Evolutionary conservation across 2,329 filamentous ascomycete genomes (phyloP), one percentile per base, ranked within the genome.

Genomic region (Didymella exigua): DNA sequence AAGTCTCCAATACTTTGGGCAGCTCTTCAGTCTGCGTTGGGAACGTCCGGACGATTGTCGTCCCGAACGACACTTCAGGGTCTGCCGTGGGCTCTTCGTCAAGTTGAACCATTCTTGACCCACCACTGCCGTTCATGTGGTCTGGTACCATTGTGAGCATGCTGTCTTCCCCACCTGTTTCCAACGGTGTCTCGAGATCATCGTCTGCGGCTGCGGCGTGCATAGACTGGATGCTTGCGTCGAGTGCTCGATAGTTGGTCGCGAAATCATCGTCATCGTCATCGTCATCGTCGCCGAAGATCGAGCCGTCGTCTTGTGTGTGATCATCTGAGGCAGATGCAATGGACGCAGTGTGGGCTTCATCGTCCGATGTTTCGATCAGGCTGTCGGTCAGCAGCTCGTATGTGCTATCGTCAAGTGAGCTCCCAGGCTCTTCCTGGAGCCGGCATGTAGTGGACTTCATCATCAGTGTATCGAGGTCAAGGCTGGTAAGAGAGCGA

Each of bases 341-440:
- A 27, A 76, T 62, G 8, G 73, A 75, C 34, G 68, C 71, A 19
- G 74, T 75, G 18, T 72, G 68, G 38, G 65, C 71, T 51, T 75
- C 72, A 51, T 76, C 73, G 59, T 75, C 72, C 2, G 73, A 75
- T 8, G 63, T 58, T 24, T 69, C 67, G 58, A 65, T 64, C 24
- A 69, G 49, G 40, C 66, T 67, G 26, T 71, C 70, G 41, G 65
- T 62, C 33, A 75, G 66, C 21, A 64, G 54, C 47, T 73, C 72
- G 61, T 73, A 75, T n/a, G 64, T 63, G 62, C 71, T 75, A 21
- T 74, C 72, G 27, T 73, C 71, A 24, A 74, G 64, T n/a, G 70
- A 63, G 58, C 61, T 68, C 42, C 47, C 55, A 5, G 63, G 56
- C 61, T 70, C 67, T 49, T 72, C 67, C 42, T 61, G 59, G 33